Percentiles rank a stretch among this genome's conserved stretches.
Conservation (phyloP, 257 asterid species). For the Vinca minor region DNA sequence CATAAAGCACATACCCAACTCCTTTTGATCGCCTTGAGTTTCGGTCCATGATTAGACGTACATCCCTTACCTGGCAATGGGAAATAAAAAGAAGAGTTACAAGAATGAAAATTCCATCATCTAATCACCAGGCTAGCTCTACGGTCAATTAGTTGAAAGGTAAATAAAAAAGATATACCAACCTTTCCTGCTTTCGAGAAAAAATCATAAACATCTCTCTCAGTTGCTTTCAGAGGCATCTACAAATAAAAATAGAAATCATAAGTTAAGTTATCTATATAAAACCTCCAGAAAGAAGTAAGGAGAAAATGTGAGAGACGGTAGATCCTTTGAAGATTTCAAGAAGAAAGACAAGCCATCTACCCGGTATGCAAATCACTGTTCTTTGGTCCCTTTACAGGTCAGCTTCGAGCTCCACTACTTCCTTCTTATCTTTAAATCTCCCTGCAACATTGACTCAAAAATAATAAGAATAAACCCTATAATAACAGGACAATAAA, state of each 20-base stretch:
- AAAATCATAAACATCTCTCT: conserved; percentile 93
- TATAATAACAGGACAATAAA: conserved; percentile 9
- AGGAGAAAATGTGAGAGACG: not conserved
- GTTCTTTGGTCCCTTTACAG: conserved; percentile 99
- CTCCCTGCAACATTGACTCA: conserved; percentile 81
- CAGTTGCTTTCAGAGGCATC: conserved; percentile 99
- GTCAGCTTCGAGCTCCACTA: conserved; percentile 92
- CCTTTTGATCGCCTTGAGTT: conserved; percentile 97
- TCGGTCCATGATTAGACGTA: conserved; percentile 89
- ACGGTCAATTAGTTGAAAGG: not conserved
- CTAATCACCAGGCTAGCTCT: not conserved
- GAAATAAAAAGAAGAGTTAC: not conserved
- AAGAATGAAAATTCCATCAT: too few species aligned
- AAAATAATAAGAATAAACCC: conserved; percentile 42
- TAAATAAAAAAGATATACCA: conserved; percentile 10
- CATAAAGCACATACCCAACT: conserved; percentile 68
- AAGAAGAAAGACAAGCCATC: not conserved
- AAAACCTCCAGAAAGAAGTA: not conserved
- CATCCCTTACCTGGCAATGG: conserved; percentile 80
- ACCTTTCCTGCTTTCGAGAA: conserved; percentile 99
- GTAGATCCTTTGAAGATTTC: not conserved
- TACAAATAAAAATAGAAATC: conserved; percentile 24
- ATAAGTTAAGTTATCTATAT: not conserved
- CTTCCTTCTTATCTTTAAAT: conserved; percentile 87
- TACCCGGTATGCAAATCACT: conserved; percentile 96